Conservation (phyloP, 2,329 filamentous ascomycete species). For the Xylaria hypoxylon region DNA sequence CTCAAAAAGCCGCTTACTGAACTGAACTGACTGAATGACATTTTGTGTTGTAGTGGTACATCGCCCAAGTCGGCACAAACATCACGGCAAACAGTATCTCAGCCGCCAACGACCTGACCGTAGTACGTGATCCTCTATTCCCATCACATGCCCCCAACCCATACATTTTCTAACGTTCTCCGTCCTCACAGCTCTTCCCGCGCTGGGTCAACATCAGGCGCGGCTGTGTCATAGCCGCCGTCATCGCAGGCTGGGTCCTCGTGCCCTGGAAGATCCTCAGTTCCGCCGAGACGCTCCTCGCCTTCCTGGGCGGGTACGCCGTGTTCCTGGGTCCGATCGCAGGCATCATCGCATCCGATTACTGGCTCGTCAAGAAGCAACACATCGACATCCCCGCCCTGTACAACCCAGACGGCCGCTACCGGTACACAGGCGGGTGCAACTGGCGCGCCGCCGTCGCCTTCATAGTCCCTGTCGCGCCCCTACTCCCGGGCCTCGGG, state of each 20-base stretch:
- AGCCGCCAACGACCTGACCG: constrained; percentile 67
- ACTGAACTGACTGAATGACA: background rate
- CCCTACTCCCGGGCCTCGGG: constrained; percentile 67
- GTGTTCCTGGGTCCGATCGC: constrained; percentile 75
- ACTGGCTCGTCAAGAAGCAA: constrained; percentile 68
- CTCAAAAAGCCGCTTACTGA: background rate
- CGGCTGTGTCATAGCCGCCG: constrained; percentile 65
- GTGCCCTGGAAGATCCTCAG: constrained; percentile 75
- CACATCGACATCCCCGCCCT: constrained; percentile 57
- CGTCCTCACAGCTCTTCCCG: constrained; percentile 57
- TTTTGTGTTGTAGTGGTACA: constrained; percentile 55
- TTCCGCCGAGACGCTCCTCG: constrained; percentile 68
- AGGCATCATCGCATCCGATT: constrained; percentile 69
- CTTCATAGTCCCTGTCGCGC: constrained; percentile 67
- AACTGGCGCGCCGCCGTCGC: constrained; percentile 71
- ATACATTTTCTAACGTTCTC: background rate
- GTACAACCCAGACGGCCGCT: constrained; percentile 57
- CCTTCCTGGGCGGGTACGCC: constrained; percentile 71
- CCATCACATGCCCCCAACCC: background rate
- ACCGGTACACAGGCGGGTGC: constrained; percentile 58
- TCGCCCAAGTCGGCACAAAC: constrained; percentile 67
- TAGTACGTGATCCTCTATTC: constrained; percentile 39
- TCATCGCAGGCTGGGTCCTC: constrained; percentile 67
- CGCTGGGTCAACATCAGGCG: constrained; percentile 67
- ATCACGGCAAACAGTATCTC: constrained; percentile 67